Percentiles rank a stretch among this genome's conserved stretches.
Evolutionary conservation across 2,329 filamentous ascomycete genomes (phyloP).

Genomic region (Scorias spongiosa): DNA sequence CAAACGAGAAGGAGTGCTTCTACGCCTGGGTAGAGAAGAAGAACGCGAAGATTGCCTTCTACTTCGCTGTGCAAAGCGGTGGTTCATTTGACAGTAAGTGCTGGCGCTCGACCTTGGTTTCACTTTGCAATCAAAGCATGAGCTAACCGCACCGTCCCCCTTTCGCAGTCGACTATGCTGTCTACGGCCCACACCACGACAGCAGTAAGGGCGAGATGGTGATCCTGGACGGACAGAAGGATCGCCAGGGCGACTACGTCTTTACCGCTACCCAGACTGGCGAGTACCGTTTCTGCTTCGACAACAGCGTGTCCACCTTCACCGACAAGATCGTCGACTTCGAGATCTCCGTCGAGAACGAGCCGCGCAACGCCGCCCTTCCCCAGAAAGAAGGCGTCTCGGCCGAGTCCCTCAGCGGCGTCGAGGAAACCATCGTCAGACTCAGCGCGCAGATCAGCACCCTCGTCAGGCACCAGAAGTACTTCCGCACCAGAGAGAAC

Average conservation of each 20-base stretch:
- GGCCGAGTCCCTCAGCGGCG: slow-evolving; percentile 71
- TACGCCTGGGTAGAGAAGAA: slow-evolving; percentile 63
- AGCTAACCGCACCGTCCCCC: not conserved
- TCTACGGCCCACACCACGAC: slow-evolving; percentile 53
- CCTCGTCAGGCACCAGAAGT: slow-evolving; percentile 94
- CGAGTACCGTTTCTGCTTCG: slow-evolving; percentile 96
- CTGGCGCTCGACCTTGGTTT: not conserved
- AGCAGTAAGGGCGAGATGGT: slow-evolving; percentile 42
- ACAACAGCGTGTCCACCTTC: slow-evolving; percentile 96
- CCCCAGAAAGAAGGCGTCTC: slow-evolving; percentile 79
- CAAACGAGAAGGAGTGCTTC: slow-evolving; percentile 95
- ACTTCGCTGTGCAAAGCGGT: slow-evolving; percentile 98
- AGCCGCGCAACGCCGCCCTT: slow-evolving; percentile 56
- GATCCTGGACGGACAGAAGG: slow-evolving; percentile 76
- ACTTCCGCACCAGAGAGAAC: slow-evolving; percentile 98
- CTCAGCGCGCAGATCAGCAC: slow-evolving; percentile 84
- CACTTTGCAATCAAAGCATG: not conserved
- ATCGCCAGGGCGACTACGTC: slow-evolving; percentile 91
- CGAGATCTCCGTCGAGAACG: slow-evolving; percentile 91
- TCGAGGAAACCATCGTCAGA: slow-evolving; percentile 94
- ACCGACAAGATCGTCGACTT: slow-evolving; percentile 97
- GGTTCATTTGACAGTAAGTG: slow-evolving; percentile 65
- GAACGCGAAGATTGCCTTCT: slow-evolving; percentile 87
- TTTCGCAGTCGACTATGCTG: slow-evolving; percentile 62
- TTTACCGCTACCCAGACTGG: slow-evolving; percentile 80